Evolutionary conservation across 495 filamentous ascomycete genomes (phyloP), one percentile per base, ranked within the genome.

Genomic region (Tuber microsphaerosporum): DNA sequence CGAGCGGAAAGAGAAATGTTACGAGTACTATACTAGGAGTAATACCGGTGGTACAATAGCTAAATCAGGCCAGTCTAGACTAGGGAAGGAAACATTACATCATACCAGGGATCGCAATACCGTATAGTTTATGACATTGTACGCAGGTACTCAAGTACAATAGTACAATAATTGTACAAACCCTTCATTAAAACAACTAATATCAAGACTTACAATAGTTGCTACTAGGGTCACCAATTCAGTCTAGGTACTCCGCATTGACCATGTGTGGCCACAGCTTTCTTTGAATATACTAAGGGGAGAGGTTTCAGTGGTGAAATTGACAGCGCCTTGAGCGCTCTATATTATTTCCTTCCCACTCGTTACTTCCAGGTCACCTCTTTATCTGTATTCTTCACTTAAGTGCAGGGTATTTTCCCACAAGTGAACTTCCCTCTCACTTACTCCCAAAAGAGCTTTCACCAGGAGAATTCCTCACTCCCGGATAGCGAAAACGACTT

Each of bases 111-210:
- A 65, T 65, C 12, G 16, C 26, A 31, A 65, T 31, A 34, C 56
- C 45, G 45, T 16, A 31, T 34, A 7, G 4, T 31, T 14, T n/a
- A 65, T 10, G 56, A 34, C 51, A 61, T 10, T 31, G 56, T 34
- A 34, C 26, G 14, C 26, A 65, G 8, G 56, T 65, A 16, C 56
- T 41, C 39, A 6, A 41, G 39, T 41, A 56, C 48, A 26, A 12
- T 56, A n/a, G 48, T 56, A 56, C 48, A n/a, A 56, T n/a, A 56
- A n/a, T 56, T 56, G 48, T 56, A 65, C 56, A 65, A 61, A 61
- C 26, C 22, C n/a, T 61, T 26, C 22, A 61, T n/a, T n/a, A n/a
- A n/a, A n/a, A 65, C 56, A 65, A 8, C 56, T 34, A 2, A 34
- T 31, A 17, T 12, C 56, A 65, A 31, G 4, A 31, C 12, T 31